Evolutionary conservation across 139 green algal genomes (phyloP).

Genomic region (Micromonas pusilla): DNA sequence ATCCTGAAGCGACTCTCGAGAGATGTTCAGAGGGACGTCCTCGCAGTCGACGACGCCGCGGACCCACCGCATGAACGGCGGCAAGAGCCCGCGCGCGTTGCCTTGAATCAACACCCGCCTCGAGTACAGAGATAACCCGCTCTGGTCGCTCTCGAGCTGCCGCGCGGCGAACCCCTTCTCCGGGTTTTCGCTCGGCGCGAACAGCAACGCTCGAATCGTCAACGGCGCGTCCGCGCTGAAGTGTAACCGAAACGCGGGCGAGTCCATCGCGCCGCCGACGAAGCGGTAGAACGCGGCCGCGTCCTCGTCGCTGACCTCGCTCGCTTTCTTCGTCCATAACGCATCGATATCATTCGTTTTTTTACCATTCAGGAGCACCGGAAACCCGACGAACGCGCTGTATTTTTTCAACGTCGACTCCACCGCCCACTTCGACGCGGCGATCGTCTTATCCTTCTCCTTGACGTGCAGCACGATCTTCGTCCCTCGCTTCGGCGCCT

Average conservation of each 20-base stretch:
- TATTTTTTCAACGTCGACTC: slow-evolving; percentile 20
- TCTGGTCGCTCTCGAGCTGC: not conserved
- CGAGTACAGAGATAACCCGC: slow-evolving; percentile 7
- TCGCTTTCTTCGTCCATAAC: slow-evolving; percentile 6
- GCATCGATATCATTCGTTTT: slow-evolving; percentile 7
- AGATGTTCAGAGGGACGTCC: slow-evolving; percentile 27
- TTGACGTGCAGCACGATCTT: slow-evolving; percentile 27
- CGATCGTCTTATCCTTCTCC: not conserved
- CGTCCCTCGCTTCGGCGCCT: slow-evolving; percentile 1
- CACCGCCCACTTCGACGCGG: slow-evolving; percentile 1
- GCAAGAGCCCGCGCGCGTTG: slow-evolving; percentile 2
- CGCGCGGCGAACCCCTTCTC: not conserved
- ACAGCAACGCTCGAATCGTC: slow-evolving; percentile 15
- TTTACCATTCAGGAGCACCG: slow-evolving; percentile 8
- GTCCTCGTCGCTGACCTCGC: slow-evolving; percentile 5
- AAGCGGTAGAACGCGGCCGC: slow-evolving; percentile 15
- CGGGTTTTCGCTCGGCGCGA: not conserved
- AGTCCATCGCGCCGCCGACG: slow-evolving; percentile 8
- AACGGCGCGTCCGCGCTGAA: slow-evolving; percentile 21
- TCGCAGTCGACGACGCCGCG: slow-evolving; percentile 29
- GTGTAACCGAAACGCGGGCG: not conserved
- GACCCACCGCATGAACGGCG: slow-evolving; percentile 20
- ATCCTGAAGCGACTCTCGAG: slow-evolving; percentile 25
- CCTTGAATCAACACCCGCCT: slow-evolving; percentile 19
- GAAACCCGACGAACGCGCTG: slow-evolving; percentile 17